phyloP scores from a whole-genome alignment of 176 grass and related monocot species.

The Luzula sylvatica region DNA sequence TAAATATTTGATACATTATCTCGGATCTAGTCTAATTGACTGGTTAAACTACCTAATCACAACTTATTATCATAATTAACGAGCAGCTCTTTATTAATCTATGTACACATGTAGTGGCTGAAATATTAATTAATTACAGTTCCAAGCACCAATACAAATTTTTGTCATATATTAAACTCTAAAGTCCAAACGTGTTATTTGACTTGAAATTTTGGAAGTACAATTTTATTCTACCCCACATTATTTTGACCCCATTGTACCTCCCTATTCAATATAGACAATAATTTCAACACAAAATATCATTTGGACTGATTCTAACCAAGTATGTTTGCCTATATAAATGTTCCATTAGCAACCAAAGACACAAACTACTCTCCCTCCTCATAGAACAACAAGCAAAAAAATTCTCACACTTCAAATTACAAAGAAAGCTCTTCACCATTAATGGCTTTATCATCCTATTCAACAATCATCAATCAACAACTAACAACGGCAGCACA shows the following conservation, averaged over 20 bases:
- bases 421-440: background rate
- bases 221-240: background rate
- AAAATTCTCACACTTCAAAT: background rate
- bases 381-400: background rate
- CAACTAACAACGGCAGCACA: background rate
- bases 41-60: no score
- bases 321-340: background rate
- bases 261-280: no score
- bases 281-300: no score
- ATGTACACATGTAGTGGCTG: no score
- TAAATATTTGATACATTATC: no score
- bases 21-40: no score
- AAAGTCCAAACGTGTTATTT: background rate
- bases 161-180: no score
- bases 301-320: no score
- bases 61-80: no score
- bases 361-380: background rate
- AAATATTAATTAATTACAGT: no score
- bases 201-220: slow-evolving; percentile 7
- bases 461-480: slow-evolving; percentile 8
- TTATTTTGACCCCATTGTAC: background rate
- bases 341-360: background rate
- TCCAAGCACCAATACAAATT: no score
- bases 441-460: slow-evolving; percentile 21
- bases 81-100: no score